Conservation (phyloP, 352 stramenopile genomes). For the Globisporangium barbulae region DNA sequence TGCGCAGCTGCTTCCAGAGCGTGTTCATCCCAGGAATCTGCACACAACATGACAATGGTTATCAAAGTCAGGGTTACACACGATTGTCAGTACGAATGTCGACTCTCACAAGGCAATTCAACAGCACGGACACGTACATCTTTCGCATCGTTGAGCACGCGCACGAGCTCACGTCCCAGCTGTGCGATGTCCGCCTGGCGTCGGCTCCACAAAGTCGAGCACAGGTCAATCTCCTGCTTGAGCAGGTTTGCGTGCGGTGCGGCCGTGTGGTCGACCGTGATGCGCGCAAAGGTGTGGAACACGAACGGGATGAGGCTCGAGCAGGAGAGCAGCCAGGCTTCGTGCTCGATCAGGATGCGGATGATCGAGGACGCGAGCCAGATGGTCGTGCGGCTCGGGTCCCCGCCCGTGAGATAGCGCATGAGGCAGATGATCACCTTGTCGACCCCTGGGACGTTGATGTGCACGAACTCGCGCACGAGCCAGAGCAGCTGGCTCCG, state of each 20-base stretch:
- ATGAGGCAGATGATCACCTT: slow-evolving; percentile 75
- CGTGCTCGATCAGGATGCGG: slow-evolving; percentile 74
- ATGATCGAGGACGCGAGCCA: slow-evolving; percentile 81
- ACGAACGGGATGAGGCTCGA: slow-evolving; percentile 77
- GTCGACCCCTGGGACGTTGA: slow-evolving; percentile 66
- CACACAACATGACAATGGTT: background rate
- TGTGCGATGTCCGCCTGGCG: slow-evolving; percentile 62
- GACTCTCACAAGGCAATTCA: background rate
- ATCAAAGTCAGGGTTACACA: background rate
- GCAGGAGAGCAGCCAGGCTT: slow-evolving; percentile 68
- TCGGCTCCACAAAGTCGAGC: slow-evolving; percentile 66
- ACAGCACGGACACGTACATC: slow-evolving; percentile 39
- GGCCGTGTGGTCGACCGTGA: slow-evolving; percentile 63
- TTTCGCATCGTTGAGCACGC: slow-evolving; percentile 75
- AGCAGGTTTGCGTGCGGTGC: slow-evolving; percentile 50
- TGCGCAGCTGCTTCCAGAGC: slow-evolving; percentile 79
- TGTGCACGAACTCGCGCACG: slow-evolving; percentile 72
- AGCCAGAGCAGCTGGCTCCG: slow-evolving; percentile 81
- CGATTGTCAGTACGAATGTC: background rate
- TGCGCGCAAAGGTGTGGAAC: slow-evolving; percentile 75
- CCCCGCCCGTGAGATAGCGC: slow-evolving; percentile 62
- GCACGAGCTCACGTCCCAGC: slow-evolving; percentile 74
- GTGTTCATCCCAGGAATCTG: slow-evolving; percentile 77
- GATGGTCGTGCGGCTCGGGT: slow-evolving; percentile 65
- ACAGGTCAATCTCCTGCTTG: slow-evolving; percentile 81